These are phyloP conservation scores for Candida bentonensis DNA, from an alignment of 805 yeast genomes.

Conservation along the genomic window DNA sequence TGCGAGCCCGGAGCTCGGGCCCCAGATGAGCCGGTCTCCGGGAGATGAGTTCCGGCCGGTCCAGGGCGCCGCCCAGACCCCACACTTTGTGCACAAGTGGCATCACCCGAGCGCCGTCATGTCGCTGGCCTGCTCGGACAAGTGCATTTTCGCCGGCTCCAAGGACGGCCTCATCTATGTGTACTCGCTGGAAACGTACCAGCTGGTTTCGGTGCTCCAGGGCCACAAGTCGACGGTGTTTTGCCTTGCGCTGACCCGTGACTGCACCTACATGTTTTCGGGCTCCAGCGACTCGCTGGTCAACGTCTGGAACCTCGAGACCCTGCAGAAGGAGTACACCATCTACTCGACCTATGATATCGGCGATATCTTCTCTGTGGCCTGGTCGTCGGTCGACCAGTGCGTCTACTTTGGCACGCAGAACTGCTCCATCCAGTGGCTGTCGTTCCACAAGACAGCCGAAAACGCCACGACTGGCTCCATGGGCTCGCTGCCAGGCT, in stretches of 20 bases:
- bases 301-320: slow-evolving; percentile 63
- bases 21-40: background rate
- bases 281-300: slow-evolving; percentile 87
- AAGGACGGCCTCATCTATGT: slow-evolving; percentile 70
- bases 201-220: slow-evolving; percentile 34
- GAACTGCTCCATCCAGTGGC: slow-evolving; percentile 76
- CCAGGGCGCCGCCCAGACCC: background rate
- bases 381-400: slow-evolving; percentile 45
- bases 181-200: slow-evolving; percentile 52
- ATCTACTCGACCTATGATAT: slow-evolving; percentile 76
- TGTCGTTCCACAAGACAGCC: slow-evolving; percentile 25
- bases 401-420: slow-evolving; percentile 73
- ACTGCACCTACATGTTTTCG: slow-evolving; percentile 52
- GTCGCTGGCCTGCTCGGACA: slow-evolving; percentile 28
- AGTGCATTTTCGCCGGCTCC: slow-evolving; percentile 67
- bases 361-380: slow-evolving; percentile 82
- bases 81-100: slow-evolving; percentile 1
- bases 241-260: slow-evolving; percentile 32
- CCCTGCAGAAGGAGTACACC: slow-evolving; percentile 36
- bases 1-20: background rate
- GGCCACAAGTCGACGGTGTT: slow-evolving; percentile 70
- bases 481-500: slow-evolving; percentile 35
- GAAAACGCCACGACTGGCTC: slow-evolving; percentile 9
- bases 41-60: background rate
- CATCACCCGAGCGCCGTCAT: slow-evolving; percentile 40